A percentile compares a stretch with the other conserved stretches of the same genome.
phyloP scores from a whole-genome alignment of 768 basidiomycete genomes.

The Leccinum rimulosum region DNA sequence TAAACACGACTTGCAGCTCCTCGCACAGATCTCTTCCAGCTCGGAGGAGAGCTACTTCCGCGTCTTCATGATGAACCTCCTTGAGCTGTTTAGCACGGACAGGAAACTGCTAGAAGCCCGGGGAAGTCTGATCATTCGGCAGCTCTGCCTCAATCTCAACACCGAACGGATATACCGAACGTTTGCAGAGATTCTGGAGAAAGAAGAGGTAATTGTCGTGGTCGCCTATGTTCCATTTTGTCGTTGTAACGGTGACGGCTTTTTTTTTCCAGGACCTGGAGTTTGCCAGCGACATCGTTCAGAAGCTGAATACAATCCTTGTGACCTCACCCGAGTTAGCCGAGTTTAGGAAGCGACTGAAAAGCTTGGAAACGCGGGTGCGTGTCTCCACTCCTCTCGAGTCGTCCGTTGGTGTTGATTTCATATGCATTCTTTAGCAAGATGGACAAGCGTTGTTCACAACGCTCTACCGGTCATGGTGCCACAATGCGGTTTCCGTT shows the following conservation, averaged over 20 bases:
- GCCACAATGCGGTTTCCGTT: conserved; percentile 95
- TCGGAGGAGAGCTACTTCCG: conserved; percentile 97
- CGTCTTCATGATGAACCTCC: conserved; percentile 90
- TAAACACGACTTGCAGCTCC: conserved; percentile 91
- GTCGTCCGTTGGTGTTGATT: conserved; percentile 3
- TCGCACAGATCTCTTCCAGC: conserved; percentile 94
- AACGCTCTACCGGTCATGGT: conserved; percentile 95
- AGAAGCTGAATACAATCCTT: conserved; percentile 94
- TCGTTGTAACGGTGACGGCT: neutral
- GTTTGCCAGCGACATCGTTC: conserved; percentile 96
- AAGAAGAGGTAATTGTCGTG: conserved; percentile 77
- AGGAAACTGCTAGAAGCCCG: conserved; percentile 83
- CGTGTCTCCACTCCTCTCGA: conserved; percentile 21
- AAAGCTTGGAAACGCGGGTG: conserved; percentile 91
- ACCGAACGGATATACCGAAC: conserved; percentile 94
- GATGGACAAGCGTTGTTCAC: conserved; percentile 96
- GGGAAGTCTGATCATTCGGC: conserved; percentile 93
- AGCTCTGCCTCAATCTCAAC: conserved; percentile 90
- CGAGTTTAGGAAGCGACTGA: conserved; percentile 90
- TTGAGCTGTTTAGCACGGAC: conserved; percentile 95
- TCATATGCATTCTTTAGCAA: conserved; percentile 48
- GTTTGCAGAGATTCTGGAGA: conserved; percentile 96
- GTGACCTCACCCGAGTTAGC: conserved; percentile 95
- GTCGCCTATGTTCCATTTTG: neutral
- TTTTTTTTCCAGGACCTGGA: conserved; percentile 75